Evolutionary conservation across 83 land plant species (phyloP), one percentile per base, ranked within the genome.

Genomic region (Thuja plicata): DNA sequence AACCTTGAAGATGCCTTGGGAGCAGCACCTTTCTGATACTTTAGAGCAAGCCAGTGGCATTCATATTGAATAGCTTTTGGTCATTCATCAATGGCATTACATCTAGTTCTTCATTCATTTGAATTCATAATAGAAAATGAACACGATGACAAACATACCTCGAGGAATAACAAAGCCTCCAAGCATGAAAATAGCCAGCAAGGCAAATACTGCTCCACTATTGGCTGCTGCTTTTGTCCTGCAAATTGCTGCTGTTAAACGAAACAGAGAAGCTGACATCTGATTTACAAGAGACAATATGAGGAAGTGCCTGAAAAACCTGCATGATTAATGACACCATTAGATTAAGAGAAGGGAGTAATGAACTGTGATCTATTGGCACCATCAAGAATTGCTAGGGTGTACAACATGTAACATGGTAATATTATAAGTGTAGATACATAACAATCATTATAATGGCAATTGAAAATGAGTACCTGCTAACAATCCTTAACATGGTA

Each of bases 151-250:
- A 32, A 73, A 8, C 27, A n/a, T 0, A 93, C 93, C 89, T 90
- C 81, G 45, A 32, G 93, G 90, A 60, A 91, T 60, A 34, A 93
- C 82, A 57, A 93, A 93, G 5, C 94, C 94, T 8, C 93, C 93
- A 79, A 93, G 88, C 32, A 87, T 27, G 54, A 84, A 88, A 32
- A 91, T 62, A 24, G 60, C 43, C 5, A 93, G 12, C 41, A 91
- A 54, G n/a, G 87, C 17, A 2, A 87, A 82, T 8, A 89, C 66
- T 7, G 92, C 91, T 83, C 92, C 57, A 8, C 88, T 89, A 79
- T 89, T 88, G 3, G 92, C 89, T 60, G 92, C 70, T 8, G 89
- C 62, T 87, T 85, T 85, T n/a, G 71, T 91, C 62, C 95, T 71
- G 5, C 91, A 90, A n/a, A 94, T 5, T 13, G 60, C 79, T 43